These are phyloP conservation scores for Hericium rajendrae DNA, from an alignment of 768 basidiomycete species.

Conservation along the genomic window DNA sequence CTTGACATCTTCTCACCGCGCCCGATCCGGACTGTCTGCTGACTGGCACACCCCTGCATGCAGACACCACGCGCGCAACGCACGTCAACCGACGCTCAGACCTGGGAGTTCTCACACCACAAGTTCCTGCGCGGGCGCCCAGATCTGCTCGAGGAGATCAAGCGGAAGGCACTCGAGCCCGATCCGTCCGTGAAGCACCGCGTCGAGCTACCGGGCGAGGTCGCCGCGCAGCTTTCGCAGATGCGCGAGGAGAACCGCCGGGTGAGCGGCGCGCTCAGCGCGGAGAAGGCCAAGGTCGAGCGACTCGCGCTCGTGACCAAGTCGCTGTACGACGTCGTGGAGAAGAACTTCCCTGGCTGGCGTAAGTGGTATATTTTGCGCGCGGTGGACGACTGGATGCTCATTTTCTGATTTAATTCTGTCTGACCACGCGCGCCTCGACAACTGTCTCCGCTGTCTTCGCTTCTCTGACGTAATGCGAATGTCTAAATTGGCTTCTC, in stretches of 20 bases:
- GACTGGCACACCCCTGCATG: constrained; percentile 1
- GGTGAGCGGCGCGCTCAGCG: constrained; percentile 40
- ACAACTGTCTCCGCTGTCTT: constrained; percentile 1
- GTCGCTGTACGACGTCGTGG: constrained; percentile 52
- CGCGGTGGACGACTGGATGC: not conserved
- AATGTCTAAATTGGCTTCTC: not conserved
- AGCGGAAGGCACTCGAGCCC: constrained; percentile 76
- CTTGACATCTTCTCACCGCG: too few species aligned
- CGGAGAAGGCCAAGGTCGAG: constrained; percentile 54
- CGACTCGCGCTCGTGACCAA: constrained; percentile 50
- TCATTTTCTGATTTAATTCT: not conserved
- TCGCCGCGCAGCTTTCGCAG: constrained; percentile 50
- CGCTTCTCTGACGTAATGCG: not conserved
- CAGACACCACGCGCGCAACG: constrained; percentile 79
- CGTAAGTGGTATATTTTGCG: constrained; percentile 28
- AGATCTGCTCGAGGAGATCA: constrained; percentile 78
- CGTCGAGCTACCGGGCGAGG: constrained; percentile 76
- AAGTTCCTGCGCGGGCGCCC: constrained; percentile 76
- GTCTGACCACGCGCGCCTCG: not conserved
- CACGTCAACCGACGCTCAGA: constrained; percentile 71
- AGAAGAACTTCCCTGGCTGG: constrained; percentile 44
- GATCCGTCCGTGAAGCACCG: constrained; percentile 64
- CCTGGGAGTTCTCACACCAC: constrained; percentile 85
- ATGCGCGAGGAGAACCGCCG: constrained; percentile 68
- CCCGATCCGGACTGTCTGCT: not conserved